Conservation (phyloP, 495 filamentous ascomycete species). For the Friedmanniomyces simplex region DNA sequence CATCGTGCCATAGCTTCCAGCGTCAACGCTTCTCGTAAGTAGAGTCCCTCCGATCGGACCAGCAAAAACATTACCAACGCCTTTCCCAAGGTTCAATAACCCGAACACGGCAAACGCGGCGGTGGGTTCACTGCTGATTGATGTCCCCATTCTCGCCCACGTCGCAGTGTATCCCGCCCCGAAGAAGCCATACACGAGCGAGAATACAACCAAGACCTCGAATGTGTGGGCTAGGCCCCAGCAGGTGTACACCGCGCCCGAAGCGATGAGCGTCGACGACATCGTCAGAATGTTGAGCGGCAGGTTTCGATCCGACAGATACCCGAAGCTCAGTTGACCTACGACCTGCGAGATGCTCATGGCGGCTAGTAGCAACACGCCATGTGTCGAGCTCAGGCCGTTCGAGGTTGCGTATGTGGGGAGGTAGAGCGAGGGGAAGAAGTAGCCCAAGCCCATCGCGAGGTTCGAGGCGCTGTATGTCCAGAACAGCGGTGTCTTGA, state of each 20-base stretch:
- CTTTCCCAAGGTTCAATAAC: constrained; percentile 25
- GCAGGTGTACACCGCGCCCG: constrained; percentile 21
- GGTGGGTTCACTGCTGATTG: constrained; percentile 11
- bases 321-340: constrained; percentile 30
- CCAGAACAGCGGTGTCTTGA: constrained; percentile 28
- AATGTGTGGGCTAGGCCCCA: constrained; percentile 30
- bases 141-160: constrained; percentile 16
- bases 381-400: constrained; percentile 23
- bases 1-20: constrained; percentile 4
- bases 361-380: constrained; percentile 30
- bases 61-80: constrained; percentile 32
- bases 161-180: constrained; percentile 29
- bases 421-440: constrained; percentile 29
- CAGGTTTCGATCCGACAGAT: constrained; percentile 26
- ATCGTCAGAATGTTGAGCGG: constrained; percentile 21
- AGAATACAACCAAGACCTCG: constrained; percentile 23
- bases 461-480: constrained; percentile 26
- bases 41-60: constrained; percentile 29
- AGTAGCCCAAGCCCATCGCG: constrained; percentile 30
- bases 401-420: constrained; percentile 30
- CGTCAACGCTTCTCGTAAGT: background rate
- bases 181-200: constrained; percentile 34
- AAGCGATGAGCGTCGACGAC: constrained; percentile 23
- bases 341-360: constrained; percentile 28
- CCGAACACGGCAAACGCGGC: constrained; percentile 23